Conservation (phyloP, 768 basidiomycete genomes). For the Russula compacta region DNA sequence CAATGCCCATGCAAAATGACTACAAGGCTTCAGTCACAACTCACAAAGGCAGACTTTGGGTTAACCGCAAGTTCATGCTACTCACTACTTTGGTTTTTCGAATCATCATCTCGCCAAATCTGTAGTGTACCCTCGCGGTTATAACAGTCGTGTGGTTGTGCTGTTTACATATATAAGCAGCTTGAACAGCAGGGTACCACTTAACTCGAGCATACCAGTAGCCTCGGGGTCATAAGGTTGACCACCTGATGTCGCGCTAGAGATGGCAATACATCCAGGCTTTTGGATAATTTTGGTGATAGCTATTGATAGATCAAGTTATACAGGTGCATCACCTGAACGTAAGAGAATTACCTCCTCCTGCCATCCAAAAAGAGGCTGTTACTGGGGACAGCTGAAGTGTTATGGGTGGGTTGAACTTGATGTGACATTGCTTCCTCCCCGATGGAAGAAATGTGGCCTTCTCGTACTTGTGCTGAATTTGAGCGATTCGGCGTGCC, state of each 20-base stretch:
- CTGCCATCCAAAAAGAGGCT: conserved; percentile 1
- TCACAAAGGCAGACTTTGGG: not conserved
- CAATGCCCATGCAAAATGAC: conserved; percentile 17
- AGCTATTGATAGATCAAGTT: not conserved
- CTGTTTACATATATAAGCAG: not conserved
- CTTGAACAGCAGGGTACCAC: not conserved
- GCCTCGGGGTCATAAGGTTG: not conserved
- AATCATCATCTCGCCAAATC: conserved; percentile 4
- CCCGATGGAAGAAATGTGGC: not conserved
- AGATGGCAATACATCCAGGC: conserved; percentile 9
- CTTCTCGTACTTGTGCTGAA: not conserved
- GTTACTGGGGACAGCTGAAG: not conserved
- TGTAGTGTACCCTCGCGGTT: conserved; percentile 16
- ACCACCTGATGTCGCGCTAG: conserved; percentile 13
- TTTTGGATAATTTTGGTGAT: conserved; percentile 10
- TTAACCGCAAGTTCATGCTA: not conserved
- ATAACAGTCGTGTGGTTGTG: not conserved
- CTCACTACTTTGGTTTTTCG: not conserved
- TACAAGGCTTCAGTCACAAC: not conserved
- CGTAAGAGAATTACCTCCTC: not conserved
- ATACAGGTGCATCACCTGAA: not conserved
- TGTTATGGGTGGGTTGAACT: not conserved
- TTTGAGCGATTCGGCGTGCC: not conserved
- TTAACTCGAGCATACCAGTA: not conserved
- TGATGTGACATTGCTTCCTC: not conserved